Base-by-base conservation (phyloP, 2,329 filamentous ascomycete genomes). In the Alternaria solani region DNA sequence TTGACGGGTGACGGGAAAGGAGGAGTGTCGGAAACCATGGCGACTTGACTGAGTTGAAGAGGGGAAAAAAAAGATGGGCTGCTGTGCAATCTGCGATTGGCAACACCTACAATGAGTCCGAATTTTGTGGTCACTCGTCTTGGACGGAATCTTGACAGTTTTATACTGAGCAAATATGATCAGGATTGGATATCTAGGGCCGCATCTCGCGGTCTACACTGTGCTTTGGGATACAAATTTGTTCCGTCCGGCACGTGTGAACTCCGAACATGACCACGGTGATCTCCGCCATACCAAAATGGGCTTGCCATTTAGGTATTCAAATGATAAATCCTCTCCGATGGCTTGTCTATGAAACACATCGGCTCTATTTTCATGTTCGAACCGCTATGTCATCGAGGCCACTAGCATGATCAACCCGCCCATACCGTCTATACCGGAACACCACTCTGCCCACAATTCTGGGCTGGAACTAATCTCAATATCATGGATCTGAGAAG, bases 401-500 rank as follows among this genome's bases (percentile, higher is more conserved):
- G 81, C 81, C 71, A 79, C 78, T 69, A 83, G 77, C 79, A 83
- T 80, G 18, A 83, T 72, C 61, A 84, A 70, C 3, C 75, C 77
- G 14, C 81, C 81, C 63, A 84, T 68, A 30, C 75, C 75, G 76
- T 83, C 81, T 78, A 82, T 82, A 4, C 79, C 80, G 5, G 76
- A 72, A 55, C 80, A 82, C 81, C 81, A 83, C 58, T 82, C 79
- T 57, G 80, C 76, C 81, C 81, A 83, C 28, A 44, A 36, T 9
- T 42, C 63, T 70, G 57, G 53, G 34, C 39, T 47, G 54, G n/a
- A 16, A 47, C 43, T 11, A 55, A 59, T 14, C 44, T 53, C 23
- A 42, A 11, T 32, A 11, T 28, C 11, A 2, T n/a, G 7, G 12
- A 18, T 34, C 18, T 34, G 39, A 55, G 46, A 51, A 48, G 48